These are phyloP conservation scores for Neoboletus brunneissimus DNA, from an alignment of 768 basidiomycete genomes.

Conservation along the genomic window DNA sequence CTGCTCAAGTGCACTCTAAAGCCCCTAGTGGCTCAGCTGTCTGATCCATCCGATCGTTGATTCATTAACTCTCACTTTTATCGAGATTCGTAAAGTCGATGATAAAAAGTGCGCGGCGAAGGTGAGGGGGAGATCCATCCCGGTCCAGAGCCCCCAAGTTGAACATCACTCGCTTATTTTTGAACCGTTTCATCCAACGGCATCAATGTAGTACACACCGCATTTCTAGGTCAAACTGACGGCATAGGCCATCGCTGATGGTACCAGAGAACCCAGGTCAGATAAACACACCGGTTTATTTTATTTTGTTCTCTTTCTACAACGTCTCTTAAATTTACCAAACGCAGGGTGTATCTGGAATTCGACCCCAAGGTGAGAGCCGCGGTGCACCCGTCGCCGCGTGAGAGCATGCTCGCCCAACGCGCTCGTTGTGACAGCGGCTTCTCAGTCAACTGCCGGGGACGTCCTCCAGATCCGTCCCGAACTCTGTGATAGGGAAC, in stretches of 20 bases:
- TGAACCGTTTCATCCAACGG: not conserved
- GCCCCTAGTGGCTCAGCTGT: not conserved
- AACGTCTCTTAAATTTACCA: not conserved
- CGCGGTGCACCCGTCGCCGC: not conserved
- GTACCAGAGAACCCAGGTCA: conserved; percentile 48
- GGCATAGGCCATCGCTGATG: conserved; percentile 26
- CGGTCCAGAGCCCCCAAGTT: not conserved
- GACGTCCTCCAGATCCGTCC: conserved; percentile 17
- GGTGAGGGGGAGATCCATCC: conserved; percentile 14
- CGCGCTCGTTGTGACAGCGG: conserved; percentile 16
- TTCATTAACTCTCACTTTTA: not conserved
- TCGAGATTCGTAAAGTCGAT: not conserved
- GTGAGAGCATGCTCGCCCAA: not conserved
- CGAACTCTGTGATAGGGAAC: conserved; percentile 40
- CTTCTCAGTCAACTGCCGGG: conserved; percentile 21
- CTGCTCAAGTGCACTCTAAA: not conserved
- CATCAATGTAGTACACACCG: not conserved
- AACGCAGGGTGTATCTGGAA: conserved; percentile 46
- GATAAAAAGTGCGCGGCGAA: conserved; percentile 22
- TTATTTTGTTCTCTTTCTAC: not conserved
- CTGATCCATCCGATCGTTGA: not conserved
- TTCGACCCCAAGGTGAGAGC: conserved; percentile 40
- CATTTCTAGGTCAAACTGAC: conserved; percentile 34
- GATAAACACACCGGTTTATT: conserved; percentile 23
- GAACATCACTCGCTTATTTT: not conserved